Evolutionary conservation across 106 monocot species (phyloP).

Genomic region (Dendrobium officinale): DNA sequence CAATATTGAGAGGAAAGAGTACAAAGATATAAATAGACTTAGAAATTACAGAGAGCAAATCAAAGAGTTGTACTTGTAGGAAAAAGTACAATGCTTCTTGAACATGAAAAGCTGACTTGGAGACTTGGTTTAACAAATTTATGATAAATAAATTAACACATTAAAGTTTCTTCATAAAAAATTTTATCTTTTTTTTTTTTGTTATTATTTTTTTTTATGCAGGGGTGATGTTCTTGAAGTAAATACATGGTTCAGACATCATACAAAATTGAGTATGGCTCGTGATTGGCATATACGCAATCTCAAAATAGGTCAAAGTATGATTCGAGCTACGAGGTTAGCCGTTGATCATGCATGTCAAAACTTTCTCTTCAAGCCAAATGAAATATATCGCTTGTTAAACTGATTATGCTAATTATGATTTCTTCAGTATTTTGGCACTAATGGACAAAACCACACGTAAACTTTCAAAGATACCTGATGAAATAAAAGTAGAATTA

Average conservation of each 20-base stretch:
- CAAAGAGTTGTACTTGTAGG: no score
- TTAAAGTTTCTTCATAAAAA: not conserved
- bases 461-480: conserved; percentile 44
- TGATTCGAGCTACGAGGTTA: conserved; percentile 64
- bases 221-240: conserved; percentile 85
- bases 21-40: no score
- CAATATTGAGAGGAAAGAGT: no score
- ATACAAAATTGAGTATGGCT: conserved; percentile 24
- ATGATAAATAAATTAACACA: no score
- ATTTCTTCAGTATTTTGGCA: conserved; percentile 19
- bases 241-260: conserved; percentile 65
- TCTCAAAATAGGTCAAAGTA: conserved; percentile 28
- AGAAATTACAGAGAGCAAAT: no score
- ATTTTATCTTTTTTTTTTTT: not conserved
- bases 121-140: no score
- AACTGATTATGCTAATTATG: no score
- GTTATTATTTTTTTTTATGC: conserved; percentile 2
- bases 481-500: conserved; percentile 53
- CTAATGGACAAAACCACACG: conserved; percentile 65
- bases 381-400: no score
- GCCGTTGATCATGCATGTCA: not conserved
- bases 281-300: no score
- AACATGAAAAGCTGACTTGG: no score
- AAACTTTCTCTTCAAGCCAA: no score
- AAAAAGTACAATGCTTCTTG: no score